These are phyloP conservation scores for Cladosporium oxysporum DNA, from an alignment of 2,329 filamentous ascomycete genomes.

Conservation along the genomic window DNA sequence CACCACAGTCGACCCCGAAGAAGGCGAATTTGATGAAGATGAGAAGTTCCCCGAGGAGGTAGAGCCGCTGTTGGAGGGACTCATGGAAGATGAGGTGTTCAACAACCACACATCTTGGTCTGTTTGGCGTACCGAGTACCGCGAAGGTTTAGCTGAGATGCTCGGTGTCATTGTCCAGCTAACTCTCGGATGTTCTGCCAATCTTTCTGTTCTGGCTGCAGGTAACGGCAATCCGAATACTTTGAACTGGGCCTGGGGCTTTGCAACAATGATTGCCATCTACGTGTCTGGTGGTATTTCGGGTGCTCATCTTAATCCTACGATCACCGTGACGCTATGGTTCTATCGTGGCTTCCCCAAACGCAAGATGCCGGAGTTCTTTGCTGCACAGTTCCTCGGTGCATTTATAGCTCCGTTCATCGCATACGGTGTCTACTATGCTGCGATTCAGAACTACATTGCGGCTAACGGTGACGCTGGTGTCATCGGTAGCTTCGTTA, in stretches of 20 bases:
- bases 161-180: constrained; percentile 46
- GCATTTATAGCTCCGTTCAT: constrained; percentile 53
- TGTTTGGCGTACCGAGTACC: constrained; percentile 51
- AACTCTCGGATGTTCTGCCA: constrained; percentile 52
- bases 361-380: constrained; percentile 53
- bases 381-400: constrained; percentile 54
- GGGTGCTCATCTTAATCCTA: constrained; percentile 53
- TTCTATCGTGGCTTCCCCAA: constrained; percentile 56
- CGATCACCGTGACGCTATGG: constrained; percentile 45
- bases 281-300: constrained; percentile 49
- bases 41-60: constrained; percentile 45
- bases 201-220: constrained; percentile 42
- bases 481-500: constrained; percentile 48
- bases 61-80: constrained; percentile 45
- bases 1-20: constrained; percentile 35
- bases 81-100: constrained; percentile 51
- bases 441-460: constrained; percentile 39
- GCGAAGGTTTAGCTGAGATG: constrained; percentile 56
- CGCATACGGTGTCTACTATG: constrained; percentile 48
- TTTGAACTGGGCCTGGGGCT: constrained; percentile 50
- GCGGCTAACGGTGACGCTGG: constrained; percentile 25
- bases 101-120: constrained; percentile 51
- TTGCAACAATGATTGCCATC: constrained; percentile 54
- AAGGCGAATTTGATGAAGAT: constrained; percentile 39
- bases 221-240: constrained; percentile 44